Percentiles rank a stretch among this genome's conserved stretches.
phyloP scores from a whole-genome alignment of 2,329 filamentous ascomycete genomes.

The Pestalotiopsis sp. region DNA sequence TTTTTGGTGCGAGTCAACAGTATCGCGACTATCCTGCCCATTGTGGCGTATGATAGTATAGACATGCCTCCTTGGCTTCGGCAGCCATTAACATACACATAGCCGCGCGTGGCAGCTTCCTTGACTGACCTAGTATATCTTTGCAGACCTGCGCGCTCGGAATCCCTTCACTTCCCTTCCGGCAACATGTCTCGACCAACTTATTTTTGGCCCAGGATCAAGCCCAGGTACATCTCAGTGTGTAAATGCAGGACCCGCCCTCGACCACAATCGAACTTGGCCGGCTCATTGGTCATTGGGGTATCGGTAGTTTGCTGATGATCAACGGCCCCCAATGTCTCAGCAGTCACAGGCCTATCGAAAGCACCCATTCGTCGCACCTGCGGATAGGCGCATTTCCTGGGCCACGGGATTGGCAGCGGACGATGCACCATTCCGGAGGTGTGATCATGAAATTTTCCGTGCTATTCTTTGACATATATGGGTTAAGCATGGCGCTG shows the following conservation, averaged over 20 bases:
- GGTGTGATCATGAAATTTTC: background rate
- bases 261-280: background rate
- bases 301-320: constrained; percentile 1
- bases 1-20: too few species aligned
- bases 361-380: background rate
- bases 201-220: background rate
- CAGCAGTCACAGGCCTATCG: background rate
- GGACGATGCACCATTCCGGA: constrained; percentile 5
- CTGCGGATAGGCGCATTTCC: background rate
- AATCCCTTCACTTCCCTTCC: background rate
- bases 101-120: background rate
- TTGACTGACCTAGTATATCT: background rate
- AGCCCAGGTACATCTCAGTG: background rate
- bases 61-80: too few species aligned
- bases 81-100: too few species aligned
- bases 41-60: too few species aligned
- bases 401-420: background rate
- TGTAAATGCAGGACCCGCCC: background rate
- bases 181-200: background rate
- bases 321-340: constrained; percentile 8
- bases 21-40: too few species aligned
- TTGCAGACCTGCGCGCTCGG: background rate
- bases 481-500: background rate
- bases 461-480: background rate
- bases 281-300: background rate